Evolutionary conservation across 352 stramenopile species (phyloP), one percentile per base, ranked within the genome.

Genomic region (Pythium utonaiense): DNA sequence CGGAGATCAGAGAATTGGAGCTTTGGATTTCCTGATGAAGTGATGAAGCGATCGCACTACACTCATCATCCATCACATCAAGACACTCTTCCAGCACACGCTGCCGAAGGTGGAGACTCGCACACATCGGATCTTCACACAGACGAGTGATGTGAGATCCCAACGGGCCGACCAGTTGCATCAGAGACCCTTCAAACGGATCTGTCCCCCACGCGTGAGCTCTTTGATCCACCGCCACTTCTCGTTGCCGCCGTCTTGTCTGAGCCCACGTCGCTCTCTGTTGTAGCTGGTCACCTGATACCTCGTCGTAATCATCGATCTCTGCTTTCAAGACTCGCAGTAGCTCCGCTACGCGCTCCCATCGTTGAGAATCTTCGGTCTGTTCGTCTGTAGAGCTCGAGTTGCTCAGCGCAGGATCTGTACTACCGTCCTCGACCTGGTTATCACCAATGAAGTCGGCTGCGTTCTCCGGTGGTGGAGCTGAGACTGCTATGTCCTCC

Each of bases 1-100:
- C 64, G 4, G 64, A 71, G 33, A 71, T 42, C 8, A 71, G 28
- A 19, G 58, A 33, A 33, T 44, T 71, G 31, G 58, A 38, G 1
- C 17, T 13, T 10, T 63, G 21, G 12, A 71, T 22, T 14, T 53
- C 36, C 12, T 30, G 53, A 17, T 64, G 28, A 3, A 71, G 24
- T 8, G n/a, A 22, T 7, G 4, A 5, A 3, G 53, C 51, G 21
- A 71, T 14, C 21, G 33, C 41, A 1, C 16, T 13, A 30, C 58
- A 67, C n/a, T 64, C 25, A 1, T 34, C 31, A 52, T 67, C 50
- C 6, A 71, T 8, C 2, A 67, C 28, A 13, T 47, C 6, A 24
- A 47, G 17, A 25, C 64, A 57, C 33, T 71, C 40, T 9, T 49
- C 34, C 31, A 38, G 52, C 27, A 71, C 42, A 6, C n/a, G 25